A percentile compares a stretch with the other conserved stretches of the same genome.
phyloP scores from a whole-genome alignment of 768 basidiomycete species.

The Kwoniella heveanensis region DNA sequence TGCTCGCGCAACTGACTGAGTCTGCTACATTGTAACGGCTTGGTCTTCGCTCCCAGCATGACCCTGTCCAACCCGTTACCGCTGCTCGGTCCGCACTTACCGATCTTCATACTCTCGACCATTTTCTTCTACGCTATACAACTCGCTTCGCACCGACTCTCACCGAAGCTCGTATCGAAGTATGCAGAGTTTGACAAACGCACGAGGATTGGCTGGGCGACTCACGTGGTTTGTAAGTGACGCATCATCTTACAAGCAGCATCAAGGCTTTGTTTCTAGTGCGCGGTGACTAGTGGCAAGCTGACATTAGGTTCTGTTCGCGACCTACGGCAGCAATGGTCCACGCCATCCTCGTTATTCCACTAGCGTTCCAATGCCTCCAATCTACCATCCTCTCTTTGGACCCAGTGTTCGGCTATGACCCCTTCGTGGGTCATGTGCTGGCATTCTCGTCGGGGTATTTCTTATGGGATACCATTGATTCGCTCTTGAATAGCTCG shows the following conservation, averaged over 20 bases:
- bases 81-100: conserved; percentile 38
- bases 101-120: conserved; percentile 26
- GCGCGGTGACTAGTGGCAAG: too few species aligned
- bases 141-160: conserved; percentile 19
- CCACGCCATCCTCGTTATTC: conserved; percentile 70
- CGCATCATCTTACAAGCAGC: too few species aligned
- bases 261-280: too few species aligned
- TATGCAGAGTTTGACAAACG: conserved; percentile 25
- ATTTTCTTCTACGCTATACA: conserved; percentile 25
- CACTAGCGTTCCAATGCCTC: conserved; percentile 65
- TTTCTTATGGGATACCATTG: conserved; percentile 79
- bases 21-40: too few species aligned
- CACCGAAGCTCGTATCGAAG: conserved; percentile 14
- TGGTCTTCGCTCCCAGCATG: too few species aligned
- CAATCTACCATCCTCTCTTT: conserved; percentile 59
- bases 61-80: conserved; percentile 28
- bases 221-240: conserved; percentile 39
- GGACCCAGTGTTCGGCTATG: conserved; percentile 79
- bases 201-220: conserved; percentile 27
- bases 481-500: conserved; percentile 70
- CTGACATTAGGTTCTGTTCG: not conserved
- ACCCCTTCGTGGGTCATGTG: conserved; percentile 63
- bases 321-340: conserved; percentile 62
- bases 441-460: conserved; percentile 70
- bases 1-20: too few species aligned